Conservation (phyloP, 1,139 yeast genomes). For the Scheffersomyces lignicola region DNA sequence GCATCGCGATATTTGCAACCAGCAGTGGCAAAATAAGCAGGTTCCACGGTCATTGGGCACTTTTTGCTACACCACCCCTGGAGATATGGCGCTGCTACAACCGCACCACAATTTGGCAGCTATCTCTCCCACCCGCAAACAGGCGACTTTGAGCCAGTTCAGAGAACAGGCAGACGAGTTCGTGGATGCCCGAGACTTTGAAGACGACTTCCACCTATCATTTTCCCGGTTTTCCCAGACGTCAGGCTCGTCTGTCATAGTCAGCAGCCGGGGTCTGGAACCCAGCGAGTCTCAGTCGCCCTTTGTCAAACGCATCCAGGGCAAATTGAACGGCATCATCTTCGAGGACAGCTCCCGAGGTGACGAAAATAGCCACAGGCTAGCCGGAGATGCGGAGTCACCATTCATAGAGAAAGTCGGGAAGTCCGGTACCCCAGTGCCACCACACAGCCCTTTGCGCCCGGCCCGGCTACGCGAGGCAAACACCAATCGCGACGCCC, state of each 20-base stretch:
- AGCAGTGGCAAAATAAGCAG: no score
- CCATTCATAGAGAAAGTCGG: conserved; percentile 7
- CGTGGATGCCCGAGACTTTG: conserved; percentile 22
- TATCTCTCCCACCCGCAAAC: no score
- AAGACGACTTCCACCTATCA: conserved; percentile 30
- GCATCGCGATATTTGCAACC: no score
- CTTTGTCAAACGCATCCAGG: conserved; percentile 26
- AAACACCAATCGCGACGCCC: conserved; percentile 7
- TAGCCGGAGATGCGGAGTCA: conserved; percentile 8
- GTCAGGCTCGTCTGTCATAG: conserved; percentile 21
- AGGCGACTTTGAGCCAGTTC: conserved; percentile 7
- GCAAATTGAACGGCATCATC: conserved; percentile 12
- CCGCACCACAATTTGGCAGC: no score
- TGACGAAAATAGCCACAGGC: conserved; percentile 9
- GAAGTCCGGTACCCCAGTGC: not conserved
- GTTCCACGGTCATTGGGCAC: no score
- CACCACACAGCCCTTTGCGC: conserved; percentile 1
- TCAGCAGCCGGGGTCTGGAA: not conserved
- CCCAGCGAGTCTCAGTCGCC: conserved; percentile 22
- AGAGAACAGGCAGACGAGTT: conserved; percentile 12
- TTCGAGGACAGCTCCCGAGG: conserved; percentile 8
- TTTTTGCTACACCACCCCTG: no score
- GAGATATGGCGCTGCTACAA: no score
- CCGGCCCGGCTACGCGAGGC: conserved; percentile 5
- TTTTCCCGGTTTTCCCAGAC: conserved; percentile 39